Evolutionary conservation across 306 rosid genomes (phyloP).

Genomic region (Dryas drummondii): DNA sequence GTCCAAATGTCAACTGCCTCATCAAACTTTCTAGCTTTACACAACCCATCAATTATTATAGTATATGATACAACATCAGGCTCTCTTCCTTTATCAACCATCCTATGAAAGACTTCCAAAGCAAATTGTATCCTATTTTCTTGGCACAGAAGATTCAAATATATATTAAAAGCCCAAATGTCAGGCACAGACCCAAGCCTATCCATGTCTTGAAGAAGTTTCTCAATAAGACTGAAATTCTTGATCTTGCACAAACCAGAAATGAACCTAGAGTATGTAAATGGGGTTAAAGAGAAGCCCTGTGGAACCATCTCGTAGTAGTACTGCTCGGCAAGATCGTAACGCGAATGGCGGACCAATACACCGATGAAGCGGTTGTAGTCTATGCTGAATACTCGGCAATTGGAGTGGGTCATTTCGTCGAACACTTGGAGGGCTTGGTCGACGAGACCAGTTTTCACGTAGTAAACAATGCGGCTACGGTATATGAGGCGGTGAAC

Average conservation of each 20-base stretch:
- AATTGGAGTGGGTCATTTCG: constrained; percentile 77
- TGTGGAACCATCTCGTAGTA: constrained; percentile 62
- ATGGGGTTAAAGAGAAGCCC: constrained; percentile 77
- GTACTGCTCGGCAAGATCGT: constrained; percentile 71
- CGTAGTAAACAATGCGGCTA: constrained; percentile 53
- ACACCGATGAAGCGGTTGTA: constrained; percentile 93
- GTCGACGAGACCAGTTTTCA: constrained; percentile 70
- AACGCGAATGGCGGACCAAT: constrained; percentile 61
- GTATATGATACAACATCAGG: constrained; percentile 76
- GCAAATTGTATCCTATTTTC: constrained; percentile 52
- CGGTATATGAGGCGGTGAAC: constrained; percentile 78
- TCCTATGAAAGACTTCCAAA: constrained; percentile 39
- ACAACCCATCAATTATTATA: constrained; percentile 54
- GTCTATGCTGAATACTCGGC: constrained; percentile 69
- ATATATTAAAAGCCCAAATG: constrained; percentile 86
- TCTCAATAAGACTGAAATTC: constrained; percentile 51
- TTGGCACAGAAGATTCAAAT: constrained; percentile 56
- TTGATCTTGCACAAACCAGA: constrained; percentile 60
- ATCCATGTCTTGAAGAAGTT: constrained; percentile 62
- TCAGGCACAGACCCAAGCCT: constrained; percentile 63
- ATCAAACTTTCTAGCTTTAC: constrained; percentile 53
- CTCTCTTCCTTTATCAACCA: constrained; percentile 60
- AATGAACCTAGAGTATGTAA: constrained; percentile 92
- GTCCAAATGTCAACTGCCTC: constrained; percentile 60
- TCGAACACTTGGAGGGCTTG: constrained; percentile 76